Base-by-base conservation (phyloP, 1,139 yeast genomes). In the Sugiyamaella xylanicola region DNA sequence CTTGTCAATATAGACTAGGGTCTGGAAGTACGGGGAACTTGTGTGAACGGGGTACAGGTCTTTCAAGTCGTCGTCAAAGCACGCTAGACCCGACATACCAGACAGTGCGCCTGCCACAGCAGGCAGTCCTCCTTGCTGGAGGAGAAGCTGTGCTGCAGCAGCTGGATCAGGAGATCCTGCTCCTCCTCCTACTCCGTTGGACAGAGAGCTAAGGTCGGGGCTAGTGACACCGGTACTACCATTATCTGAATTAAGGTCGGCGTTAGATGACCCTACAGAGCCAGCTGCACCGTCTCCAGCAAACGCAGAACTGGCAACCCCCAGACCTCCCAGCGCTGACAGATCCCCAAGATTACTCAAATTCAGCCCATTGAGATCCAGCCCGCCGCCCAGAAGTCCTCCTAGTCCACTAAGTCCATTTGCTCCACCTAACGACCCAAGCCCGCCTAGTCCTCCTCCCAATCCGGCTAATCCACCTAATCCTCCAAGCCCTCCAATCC, bases 11-110 rank as follows among this genome's bases (percentile, higher is more conserved):
- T 89, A 90, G 19, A 95, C 96, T 59, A 92, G 74, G 0, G 97
- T 87, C 20, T 89, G 84, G 60, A 89, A 78, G 71, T 91, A 92
- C 1, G 97, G 97, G 0, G 96, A 88, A 57, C 83, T 82, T 48
- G 84, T 80, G 54, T 86, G 85, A 16, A 91, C 90, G 0, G 98
- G 98, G 71, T 87, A 92, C 63, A 92, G 73, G 68, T 89, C 97
- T 1, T 85, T 81, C 52, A 92, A 85, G 58, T 88, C 91, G 19
- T 86, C 85, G 73, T 91, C 97, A 73, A 90, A 92, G 68, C 97
- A 91, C 59, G 84, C 85, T 59, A 90, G 75, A 57, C 83, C 84
- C 1, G 70, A 58, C 39, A 56, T 46, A n/a, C 61, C 67, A 8
- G 47, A 49, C 21, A 56, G 40, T 32, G 56, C 56, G 27, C 55